A percentile compares a stretch with the other conserved stretches of the same genome.
Evolutionary conservation across 306 rosid species (phyloP).

Genomic region (Geum urbanum): DNA sequence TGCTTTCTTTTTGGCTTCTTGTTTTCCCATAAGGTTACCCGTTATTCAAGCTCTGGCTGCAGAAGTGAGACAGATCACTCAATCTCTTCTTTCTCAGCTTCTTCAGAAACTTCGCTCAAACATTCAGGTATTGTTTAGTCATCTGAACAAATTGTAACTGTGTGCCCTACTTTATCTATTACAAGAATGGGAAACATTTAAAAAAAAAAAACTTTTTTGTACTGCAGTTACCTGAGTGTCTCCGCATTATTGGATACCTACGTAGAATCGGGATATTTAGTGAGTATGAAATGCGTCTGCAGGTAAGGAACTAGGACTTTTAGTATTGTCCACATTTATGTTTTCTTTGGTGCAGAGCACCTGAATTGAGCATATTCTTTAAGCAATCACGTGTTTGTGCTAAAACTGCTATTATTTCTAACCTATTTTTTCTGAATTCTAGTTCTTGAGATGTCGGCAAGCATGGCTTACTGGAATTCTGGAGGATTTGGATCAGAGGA

Average conservation of each 20-base stretch:
- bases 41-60: slow-evolving; percentile 83
- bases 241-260: slow-evolving; percentile 86
- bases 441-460: slow-evolving; percentile 97
- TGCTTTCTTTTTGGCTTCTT: not conserved
- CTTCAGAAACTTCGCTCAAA: slow-evolving; percentile 97
- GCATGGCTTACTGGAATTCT: slow-evolving; percentile 95
- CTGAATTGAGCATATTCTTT: not conserved
- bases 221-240: slow-evolving; percentile 88
- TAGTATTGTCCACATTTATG: not conserved
- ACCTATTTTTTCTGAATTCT: slow-evolving; percentile 25
- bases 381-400: not conserved
- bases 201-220: slow-evolving; percentile 12
- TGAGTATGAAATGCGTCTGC: slow-evolving; percentile 94
- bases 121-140: slow-evolving; percentile 64
- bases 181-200: slow-evolving; percentile 7
- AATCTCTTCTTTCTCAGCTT: slow-evolving; percentile 94
- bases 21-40: slow-evolving; percentile 45
- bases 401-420: slow-evolving; percentile 22
- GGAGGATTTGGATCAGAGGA: slow-evolving; percentile 89
- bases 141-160: slow-evolving; percentile 4
- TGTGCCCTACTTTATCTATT: slow-evolving; percentile 19
- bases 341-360: not conserved
- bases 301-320: slow-evolving; percentile 39
- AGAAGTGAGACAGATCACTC: slow-evolving; percentile 87
- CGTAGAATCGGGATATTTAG: slow-evolving; percentile 91